A percentile compares a stretch with the other conserved stretches of the same genome.
phyloP scores from a whole-genome alignment of 2,329 filamentous ascomycete species.

The Colletotrichum sp. region DNA sequence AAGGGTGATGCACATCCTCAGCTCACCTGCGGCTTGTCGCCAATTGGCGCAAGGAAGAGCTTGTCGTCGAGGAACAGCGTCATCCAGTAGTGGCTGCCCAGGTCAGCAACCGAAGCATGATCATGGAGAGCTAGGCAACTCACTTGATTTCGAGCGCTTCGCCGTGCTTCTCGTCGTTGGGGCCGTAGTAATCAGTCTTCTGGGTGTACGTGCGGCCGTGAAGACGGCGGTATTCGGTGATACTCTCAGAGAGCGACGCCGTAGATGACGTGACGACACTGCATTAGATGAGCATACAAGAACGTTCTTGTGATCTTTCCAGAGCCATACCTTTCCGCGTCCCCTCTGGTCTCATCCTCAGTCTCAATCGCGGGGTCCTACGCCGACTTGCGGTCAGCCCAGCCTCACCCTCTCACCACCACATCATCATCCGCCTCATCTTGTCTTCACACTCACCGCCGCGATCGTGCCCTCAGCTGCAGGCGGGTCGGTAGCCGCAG shows the following conservation, averaged over 20 bases:
- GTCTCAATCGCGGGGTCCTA: not conserved
- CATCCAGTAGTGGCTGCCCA: slow-evolving; percentile 26
- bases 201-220: not conserved
- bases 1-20: not conserved
- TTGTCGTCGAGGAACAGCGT: slow-evolving; percentile 26
- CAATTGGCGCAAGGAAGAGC: slow-evolving; percentile 18
- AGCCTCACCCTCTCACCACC: no score
- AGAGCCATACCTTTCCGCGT: not conserved
- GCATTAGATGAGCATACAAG: not conserved
- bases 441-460: not conserved
- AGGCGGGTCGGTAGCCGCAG: not conserved
- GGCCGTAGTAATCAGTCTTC: slow-evolving; percentile 29
- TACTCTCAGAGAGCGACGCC: not conserved
- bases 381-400: not conserved
- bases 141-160: slow-evolving; percentile 26
- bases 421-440: no score
- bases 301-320: not conserved
- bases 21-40: slow-evolving; percentile 1
- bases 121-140: not conserved
- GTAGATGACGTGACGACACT: not conserved
- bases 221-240: not conserved
- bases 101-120: not conserved
- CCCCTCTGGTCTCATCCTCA: not conserved
- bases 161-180: slow-evolving; percentile 30
- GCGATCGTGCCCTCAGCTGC: not conserved